Base-by-base conservation (phyloP, 139 green algal species). In the Closterium sp. region DNA sequence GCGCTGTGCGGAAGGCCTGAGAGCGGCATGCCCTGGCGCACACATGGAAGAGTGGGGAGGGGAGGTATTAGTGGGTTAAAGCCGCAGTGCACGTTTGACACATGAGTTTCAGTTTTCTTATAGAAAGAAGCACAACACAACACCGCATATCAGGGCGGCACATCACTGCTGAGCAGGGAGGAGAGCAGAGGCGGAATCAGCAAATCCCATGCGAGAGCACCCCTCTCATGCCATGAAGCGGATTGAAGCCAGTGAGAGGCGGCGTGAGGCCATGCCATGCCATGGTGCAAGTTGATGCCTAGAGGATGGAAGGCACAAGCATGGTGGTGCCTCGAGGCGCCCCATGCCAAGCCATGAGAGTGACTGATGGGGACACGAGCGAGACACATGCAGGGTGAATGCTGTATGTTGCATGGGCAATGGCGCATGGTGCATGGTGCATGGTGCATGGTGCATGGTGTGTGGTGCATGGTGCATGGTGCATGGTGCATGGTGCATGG, bases 1-100 rank as follows among this genome's bases (percentile, higher is more conserved):
- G 89, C 23, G 91, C 84, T 33, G 91, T 94, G 16, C 36, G 38
- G 28, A 94, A 94, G 25, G 89, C 91, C 83, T 94, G 88, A 23
- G 55, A 28, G 19, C 10, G n/a, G 30, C 88, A 94, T 88, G 21
- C 91, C 91, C 88, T 93, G 88, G 12, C 89, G 33, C 7, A 6
- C 87, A 9, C 33, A 87, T 16, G 84, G 16, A 87, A 19, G 87
- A 33, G 2, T 25, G 33, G 30, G 2, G 87, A 4, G 32, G n/a
- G 32, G 33, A 23, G 33, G 31, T n/a, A n/a, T n/a, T 88, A 4
- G 31, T n/a, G 30, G 30, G 33, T 12, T 33, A 23, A 32, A 87
- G n/a, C 23, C n/a, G 89, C 87, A 90, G 36, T 76, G 55, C 55
- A 76, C 25, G 55, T 76, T n/a, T n/a, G n/a, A n/a, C n/a, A n/a